Base-by-base conservation (phyloP, 345 rosid species). In the Hibiscus trionum region DNA sequence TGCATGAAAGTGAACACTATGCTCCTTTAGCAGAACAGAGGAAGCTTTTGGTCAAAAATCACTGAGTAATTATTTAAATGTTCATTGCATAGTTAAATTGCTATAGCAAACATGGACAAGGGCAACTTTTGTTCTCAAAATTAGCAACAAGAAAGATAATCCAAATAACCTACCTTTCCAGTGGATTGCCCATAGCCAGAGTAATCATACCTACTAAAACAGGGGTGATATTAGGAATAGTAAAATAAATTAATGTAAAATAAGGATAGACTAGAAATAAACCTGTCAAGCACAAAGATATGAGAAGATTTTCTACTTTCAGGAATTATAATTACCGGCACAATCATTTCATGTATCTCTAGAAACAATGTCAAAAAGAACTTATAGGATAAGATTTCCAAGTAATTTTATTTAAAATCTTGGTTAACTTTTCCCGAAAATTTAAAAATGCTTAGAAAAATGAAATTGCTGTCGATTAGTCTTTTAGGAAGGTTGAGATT, bases 161-260 rank as follows among this genome's bases (percentile, higher is more conserved):
- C 49, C 56, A 14, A 57, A 64, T 29, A 62, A 62, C 85, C 50
- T 53, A 94, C 97, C 97, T 91, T 91, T 78, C 98, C 98, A 31
- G 86, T 88, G 58, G 98, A 94, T 71, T 85, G 96, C 76, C 98
- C 98, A 70, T 94, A 94, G 63, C 98, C 97, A 67, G 98, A 94
- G 78, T 94, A 94, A 81, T 94, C 98, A 67, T 91, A 91, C 82
- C 98, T 94, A 82, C 4, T 72, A 74, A 73, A 49, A 77, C 4
- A 47, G 69, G 75, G 9, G 37, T 21, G 19, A 74, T 37, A 64
- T 80, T 66, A 78, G 69, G 52, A 71, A 35, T 33, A 71, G 42
- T 33, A 21, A 47, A 53, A 37, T 69, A 75, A 27, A 44, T 24
- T 49, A 61, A 58, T 4, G 44, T n/a, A 59, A 53, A 4, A 52